These are phyloP conservation scores for Sporobolomyces phaffii DNA, from an alignment of 768 basidiomycete genomes.

Conservation along the genomic window DNA sequence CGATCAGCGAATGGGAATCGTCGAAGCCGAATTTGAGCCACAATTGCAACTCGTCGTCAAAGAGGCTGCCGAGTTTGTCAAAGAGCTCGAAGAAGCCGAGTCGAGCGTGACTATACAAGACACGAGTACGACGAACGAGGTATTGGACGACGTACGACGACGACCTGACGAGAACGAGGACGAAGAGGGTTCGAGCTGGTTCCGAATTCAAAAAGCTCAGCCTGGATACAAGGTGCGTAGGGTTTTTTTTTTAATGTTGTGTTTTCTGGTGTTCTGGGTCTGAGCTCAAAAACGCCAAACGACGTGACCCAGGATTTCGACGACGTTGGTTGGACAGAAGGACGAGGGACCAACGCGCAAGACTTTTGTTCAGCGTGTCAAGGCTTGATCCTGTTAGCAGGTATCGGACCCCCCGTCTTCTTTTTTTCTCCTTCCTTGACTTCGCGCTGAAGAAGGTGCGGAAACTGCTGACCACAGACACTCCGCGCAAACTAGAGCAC, in stretches of 20 bases:
- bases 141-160: too few species aligned
- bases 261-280: too few species aligned
- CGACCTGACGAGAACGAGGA: too few species aligned
- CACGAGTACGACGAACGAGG: too few species aligned
- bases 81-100: not conserved
- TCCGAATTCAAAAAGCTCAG: not conserved
- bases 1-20: not conserved
- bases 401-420: too few species aligned
- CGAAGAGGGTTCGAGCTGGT: not conserved
- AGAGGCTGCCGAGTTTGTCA: not conserved
- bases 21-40: not conserved
- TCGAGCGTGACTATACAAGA: too few species aligned
- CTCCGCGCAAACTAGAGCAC: too few species aligned
- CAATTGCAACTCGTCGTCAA: not conserved
- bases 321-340: not conserved
- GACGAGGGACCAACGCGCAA: not conserved
- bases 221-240: not conserved
- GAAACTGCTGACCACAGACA: too few species aligned
- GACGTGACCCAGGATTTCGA: not conserved
- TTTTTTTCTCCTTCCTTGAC: not conserved
- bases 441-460: too few species aligned
- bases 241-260: too few species aligned
- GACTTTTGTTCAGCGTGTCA: not conserved
- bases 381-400: not conserved
- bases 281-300: not conserved